These are phyloP conservation scores for Byssoonygena ceratinophila DNA, from an alignment of 2,329 filamentous ascomycete species.

Conservation along the genomic window DNA sequence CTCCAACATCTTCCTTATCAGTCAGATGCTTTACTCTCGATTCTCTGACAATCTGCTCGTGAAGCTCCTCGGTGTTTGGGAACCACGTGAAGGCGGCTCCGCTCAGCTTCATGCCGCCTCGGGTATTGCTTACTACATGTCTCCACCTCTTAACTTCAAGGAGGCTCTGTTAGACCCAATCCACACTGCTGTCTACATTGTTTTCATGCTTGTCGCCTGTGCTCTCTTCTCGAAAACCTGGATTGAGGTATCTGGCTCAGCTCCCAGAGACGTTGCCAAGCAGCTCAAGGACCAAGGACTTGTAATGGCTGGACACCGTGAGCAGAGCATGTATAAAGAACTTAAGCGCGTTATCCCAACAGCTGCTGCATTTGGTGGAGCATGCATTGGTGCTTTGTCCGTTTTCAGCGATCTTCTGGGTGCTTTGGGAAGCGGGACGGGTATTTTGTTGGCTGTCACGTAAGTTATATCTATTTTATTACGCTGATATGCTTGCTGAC, in stretches of 20 bases:
- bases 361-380: conserved; percentile 94
- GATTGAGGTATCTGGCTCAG: conserved; percentile 98
- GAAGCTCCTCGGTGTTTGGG: conserved; percentile 95
- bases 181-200: conserved; percentile 88
- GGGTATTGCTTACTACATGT: conserved; percentile 99
- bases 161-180: conserved; percentile 94
- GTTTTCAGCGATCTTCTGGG: conserved; percentile 92
- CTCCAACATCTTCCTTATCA: conserved; percentile 98
- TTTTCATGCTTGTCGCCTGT: conserved; percentile 96
- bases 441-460: conserved; percentile 97
- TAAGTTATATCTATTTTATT: conserved; percentile 45
- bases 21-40: conserved; percentile 97
- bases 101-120: conserved; percentile 89
- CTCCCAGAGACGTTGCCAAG: conserved; percentile 96
- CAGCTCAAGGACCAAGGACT: conserved; percentile 99
- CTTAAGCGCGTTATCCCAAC: conserved; percentile 98
- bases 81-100: conserved; percentile 79
- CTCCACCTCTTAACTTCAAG: conserved; percentile 91
- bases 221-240: conserved; percentile 99
- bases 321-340: conserved; percentile 99
- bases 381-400: conserved; percentile 94
- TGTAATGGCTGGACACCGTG: conserved; percentile 98
- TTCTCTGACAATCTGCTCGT: conserved; percentile 99
- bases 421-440: conserved; percentile 89
- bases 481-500: conserved; percentile 22